Base-by-base conservation (phyloP, 495 filamentous ascomycete species). In the Pyronema domesticum region DNA sequence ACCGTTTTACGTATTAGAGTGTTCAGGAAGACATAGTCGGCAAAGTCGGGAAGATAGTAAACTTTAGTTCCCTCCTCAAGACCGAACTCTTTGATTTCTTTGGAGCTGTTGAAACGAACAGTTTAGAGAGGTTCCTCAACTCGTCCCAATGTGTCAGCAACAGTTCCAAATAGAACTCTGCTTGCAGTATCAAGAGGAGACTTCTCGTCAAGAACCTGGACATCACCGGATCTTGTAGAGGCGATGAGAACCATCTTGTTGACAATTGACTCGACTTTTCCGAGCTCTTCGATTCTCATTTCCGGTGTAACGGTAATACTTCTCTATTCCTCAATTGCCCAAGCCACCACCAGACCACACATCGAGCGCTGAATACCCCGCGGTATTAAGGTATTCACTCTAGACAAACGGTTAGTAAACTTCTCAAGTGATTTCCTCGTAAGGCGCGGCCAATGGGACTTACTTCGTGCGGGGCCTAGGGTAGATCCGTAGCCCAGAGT, bases 121-220 rank as follows among this genome's bases (percentile, higher is more conserved):
- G 80, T 79, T 65, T 95, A 98, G 18, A 83, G 67, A 0, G 91
- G 91, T 58, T 85, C 79, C 57, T 82, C 76, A 1, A 95, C 86
- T 58, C 81, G 72, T 37, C 89, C 91, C 10, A 96, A 64, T 1
- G 82, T 83, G 58, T 96, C 91, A 6, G 79, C 71, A 4, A 98
- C 74, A 17, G 79, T 79, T 19, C 89, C 91, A 55, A 94, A 72
- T 9, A 94, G 72, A 30, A 71, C 74, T 37, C 86, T 73, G 60
- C 91, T 76, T 58, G 77, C 79, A 13, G 80, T 73, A 67, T 86
- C 94, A 2, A 98, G 76, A 13, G 94, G 72, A 0, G 89, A 94
- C 33, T 83, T 85, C 9, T 71, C 76, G 51, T 94, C 85, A 9
- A 95, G 73, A 0, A 94, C 89, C 63, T 80, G 79, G 51, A 85